Evolutionary conservation across 768 basidiomycete genomes (phyloP).

Genomic region (Coprinopsis cinerea): DNA sequence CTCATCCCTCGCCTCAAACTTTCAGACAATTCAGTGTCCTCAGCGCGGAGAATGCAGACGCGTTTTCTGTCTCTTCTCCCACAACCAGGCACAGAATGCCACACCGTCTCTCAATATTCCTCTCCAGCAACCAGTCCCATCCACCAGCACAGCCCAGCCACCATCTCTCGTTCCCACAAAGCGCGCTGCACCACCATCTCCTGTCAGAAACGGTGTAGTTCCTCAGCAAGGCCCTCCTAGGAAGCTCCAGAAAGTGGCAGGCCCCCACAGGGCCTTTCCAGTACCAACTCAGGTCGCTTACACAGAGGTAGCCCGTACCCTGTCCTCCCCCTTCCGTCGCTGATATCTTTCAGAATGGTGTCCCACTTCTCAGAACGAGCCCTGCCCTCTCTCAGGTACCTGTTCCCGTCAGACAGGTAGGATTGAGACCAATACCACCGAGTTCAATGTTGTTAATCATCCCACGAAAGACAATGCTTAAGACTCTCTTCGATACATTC

Average conservation of each 20-base stretch:
- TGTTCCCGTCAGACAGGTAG: constrained; percentile 67
- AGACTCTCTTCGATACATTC: constrained; percentile 70
- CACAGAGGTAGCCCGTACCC: constrained; percentile 23
- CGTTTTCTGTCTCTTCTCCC: constrained; percentile 61
- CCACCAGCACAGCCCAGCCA: constrained; percentile 14
- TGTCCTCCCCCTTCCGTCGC: constrained; percentile 7
- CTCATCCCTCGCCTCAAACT: constrained; percentile 40
- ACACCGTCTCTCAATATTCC: constrained; percentile 34
- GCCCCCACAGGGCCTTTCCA: constrained; percentile 36
- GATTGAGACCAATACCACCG: constrained; percentile 10
- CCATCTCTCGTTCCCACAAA: constrained; percentile 43
- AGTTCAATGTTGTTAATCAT: constrained; percentile 12
- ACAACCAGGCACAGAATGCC: constrained; percentile 27
- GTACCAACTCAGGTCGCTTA: constrained; percentile 32
- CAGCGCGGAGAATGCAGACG: constrained; percentile 42
- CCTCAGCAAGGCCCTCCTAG: constrained; percentile 44
- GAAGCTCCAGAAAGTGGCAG: constrained; percentile 56
- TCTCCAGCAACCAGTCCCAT: constrained; percentile 20
- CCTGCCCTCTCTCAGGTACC: constrained; percentile 68
- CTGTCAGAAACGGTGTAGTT: constrained; percentile 20
- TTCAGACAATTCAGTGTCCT: constrained; percentile 58
- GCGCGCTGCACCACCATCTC: constrained; percentile 34
- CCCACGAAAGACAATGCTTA: constrained; percentile 57
- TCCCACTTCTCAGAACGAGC: constrained; percentile 59
- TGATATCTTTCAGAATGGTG: constrained; percentile 39